Conservation (phyloP, 768 basidiomycete species). For the Mycena belliarum region DNA sequence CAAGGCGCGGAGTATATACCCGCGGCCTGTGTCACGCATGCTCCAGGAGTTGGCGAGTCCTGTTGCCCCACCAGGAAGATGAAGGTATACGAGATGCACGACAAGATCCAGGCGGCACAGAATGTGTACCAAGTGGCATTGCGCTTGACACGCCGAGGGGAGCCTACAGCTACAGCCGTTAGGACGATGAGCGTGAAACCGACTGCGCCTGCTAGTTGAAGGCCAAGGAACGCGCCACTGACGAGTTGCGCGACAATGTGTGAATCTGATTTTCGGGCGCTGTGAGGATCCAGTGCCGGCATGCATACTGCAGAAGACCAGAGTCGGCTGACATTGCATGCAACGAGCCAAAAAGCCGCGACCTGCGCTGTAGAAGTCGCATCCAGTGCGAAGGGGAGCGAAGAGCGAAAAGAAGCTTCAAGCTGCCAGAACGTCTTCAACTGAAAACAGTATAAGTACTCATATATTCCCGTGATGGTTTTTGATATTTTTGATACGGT, state of each 20-base stretch:
- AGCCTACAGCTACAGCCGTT: slow-evolving; percentile 30
- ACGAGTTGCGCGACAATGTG: slow-evolving; percentile 17
- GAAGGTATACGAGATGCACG: slow-evolving; percentile 32
- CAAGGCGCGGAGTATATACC: slow-evolving; percentile 34
- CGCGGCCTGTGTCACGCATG: slow-evolving; percentile 32
- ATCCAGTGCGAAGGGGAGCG: slow-evolving; percentile 15
- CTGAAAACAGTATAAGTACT: neutral
- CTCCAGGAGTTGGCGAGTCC: slow-evolving; percentile 21
- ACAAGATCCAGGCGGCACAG: slow-evolving; percentile 32
- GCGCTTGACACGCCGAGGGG: slow-evolving; percentile 29
- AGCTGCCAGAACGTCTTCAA: neutral
- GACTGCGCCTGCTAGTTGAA: slow-evolving; percentile 29
- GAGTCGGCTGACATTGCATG: slow-evolving; percentile 5
- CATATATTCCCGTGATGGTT: neutral
- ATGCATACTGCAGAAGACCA: neutral
- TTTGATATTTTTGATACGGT: too few relatives aligned
- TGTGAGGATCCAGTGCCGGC: neutral
- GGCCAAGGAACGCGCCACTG: slow-evolving; percentile 29
- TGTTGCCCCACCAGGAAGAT: slow-evolving; percentile 34
- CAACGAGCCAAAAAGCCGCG: slow-evolving; percentile 7
- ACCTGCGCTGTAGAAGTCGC: slow-evolving; percentile 18
- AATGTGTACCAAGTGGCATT: slow-evolving; percentile 38
- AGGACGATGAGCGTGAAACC: slow-evolving; percentile 28
- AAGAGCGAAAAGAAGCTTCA: slow-evolving; percentile 1
- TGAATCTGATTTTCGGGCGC: neutral